These are phyloP conservation scores for Aspergillus awamori DNA, from an alignment of 2,329 filamentous ascomycete genomes.

Conservation along the genomic window DNA sequence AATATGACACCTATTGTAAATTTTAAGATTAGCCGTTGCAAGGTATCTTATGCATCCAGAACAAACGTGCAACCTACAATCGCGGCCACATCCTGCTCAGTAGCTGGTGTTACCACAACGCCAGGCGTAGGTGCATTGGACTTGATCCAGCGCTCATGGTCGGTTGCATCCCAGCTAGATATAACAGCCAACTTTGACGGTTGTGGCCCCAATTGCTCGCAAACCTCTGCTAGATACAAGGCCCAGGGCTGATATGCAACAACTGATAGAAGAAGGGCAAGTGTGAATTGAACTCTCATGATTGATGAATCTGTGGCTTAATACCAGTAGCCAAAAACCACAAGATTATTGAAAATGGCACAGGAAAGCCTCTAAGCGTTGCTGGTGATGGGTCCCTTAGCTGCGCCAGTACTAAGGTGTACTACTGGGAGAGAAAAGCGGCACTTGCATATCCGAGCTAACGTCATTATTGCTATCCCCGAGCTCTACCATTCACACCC, in stretches of 20 bases:
- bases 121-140: not conserved
- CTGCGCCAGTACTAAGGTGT: no score
- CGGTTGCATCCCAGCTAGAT: not conserved
- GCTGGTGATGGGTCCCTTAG: no score
- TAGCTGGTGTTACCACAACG: constrained; percentile 5
- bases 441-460: not conserved
- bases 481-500: no score
- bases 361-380: no score
- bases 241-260: not conserved
- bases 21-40: not conserved
- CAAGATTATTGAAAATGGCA: no score
- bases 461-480: not conserved
- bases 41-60: not conserved
- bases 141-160: constrained; percentile 5
- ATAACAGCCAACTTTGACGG: constrained; percentile 5
- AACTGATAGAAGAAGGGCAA: not conserved
- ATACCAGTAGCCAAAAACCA: no score
- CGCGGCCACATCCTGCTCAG: constrained; percentile 5
- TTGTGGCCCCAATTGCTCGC: not conserved
- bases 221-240: not conserved
- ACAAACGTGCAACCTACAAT: not conserved
- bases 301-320: no score
- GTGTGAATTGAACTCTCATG: not conserved
- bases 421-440: not conserved
- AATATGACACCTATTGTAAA: constrained; percentile 1